Conservation (phyloP, 2,329 filamentous ascomycete genomes). For the Alternaria hordeiaustralica region DNA sequence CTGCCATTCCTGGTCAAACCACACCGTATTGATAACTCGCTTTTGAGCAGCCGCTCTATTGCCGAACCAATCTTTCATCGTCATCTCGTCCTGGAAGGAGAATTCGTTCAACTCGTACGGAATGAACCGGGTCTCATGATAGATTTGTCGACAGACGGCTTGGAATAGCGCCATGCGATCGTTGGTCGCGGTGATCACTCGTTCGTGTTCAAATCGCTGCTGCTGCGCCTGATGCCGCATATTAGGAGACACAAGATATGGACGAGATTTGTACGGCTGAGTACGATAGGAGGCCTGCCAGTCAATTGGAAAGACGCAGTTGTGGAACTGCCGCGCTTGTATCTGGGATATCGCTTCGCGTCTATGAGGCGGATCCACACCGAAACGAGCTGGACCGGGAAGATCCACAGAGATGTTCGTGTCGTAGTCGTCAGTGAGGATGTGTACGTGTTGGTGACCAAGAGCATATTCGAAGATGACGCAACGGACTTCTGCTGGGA, state of each 20-base stretch:
- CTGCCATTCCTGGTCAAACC: background rate
- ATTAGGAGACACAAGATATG: background rate
- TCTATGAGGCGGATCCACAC: background rate
- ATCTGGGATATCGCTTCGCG: background rate
- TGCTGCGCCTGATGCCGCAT: background rate
- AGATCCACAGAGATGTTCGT: background rate
- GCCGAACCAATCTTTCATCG: background rate
- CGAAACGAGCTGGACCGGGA: background rate
- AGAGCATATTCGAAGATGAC: background rate
- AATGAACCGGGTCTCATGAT: background rate
- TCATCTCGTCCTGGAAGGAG: background rate
- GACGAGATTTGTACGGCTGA: background rate
- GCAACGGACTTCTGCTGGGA: background rate
- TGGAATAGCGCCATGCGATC: background rate
- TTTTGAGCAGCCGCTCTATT: background rate
- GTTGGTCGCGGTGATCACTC: background rate
- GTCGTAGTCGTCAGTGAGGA: background rate
- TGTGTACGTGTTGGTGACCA: background rate
- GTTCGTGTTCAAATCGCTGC: background rate
- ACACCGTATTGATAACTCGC: background rate
- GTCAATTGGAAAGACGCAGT: background rate
- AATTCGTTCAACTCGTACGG: background rate
- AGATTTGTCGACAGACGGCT: background rate
- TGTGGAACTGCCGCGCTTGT: background rate
- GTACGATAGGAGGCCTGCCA: background rate